phyloP scores from a whole-genome alignment of 768 basidiomycete genomes.

The Trametes coccinea region DNA sequence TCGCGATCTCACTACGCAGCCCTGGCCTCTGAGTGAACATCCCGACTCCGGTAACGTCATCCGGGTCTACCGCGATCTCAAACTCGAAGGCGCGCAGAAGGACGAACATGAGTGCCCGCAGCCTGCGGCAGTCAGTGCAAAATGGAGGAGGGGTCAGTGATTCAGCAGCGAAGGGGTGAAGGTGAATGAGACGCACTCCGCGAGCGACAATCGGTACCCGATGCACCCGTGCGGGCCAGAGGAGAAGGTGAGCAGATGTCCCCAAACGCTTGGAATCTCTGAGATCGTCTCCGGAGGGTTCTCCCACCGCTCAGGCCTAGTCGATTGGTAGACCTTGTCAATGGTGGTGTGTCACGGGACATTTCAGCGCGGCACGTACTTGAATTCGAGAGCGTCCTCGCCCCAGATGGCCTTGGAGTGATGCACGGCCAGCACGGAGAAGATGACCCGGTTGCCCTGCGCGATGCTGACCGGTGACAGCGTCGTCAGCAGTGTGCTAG shows the following conservation, averaged over 20 bases:
- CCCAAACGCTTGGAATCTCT: constrained; percentile 59
- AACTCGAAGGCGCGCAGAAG: too few relatives aligned
- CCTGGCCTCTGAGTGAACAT: too few relatives aligned
- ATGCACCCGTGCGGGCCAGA: constrained; percentile 67
- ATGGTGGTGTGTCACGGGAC: background rate
- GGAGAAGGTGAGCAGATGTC: constrained; percentile 58
- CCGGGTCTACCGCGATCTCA: too few relatives aligned
- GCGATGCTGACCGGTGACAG: constrained; percentile 15
- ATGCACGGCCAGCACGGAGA: constrained; percentile 60
- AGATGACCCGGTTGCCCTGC: constrained; percentile 35
- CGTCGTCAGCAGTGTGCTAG: background rate
- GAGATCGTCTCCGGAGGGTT: constrained; percentile 42
- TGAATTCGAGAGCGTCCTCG: constrained; percentile 60
- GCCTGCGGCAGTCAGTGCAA: too few relatives aligned
- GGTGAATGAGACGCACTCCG: constrained; percentile 43
- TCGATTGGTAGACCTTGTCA: background rate
- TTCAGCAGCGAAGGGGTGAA: too few relatives aligned
- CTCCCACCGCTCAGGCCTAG: constrained; percentile 66
- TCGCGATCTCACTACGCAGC: too few relatives aligned
- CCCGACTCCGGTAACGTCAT: too few relatives aligned
- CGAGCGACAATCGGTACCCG: constrained; percentile 61
- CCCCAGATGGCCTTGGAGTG: constrained; percentile 58
- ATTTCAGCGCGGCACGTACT: constrained; percentile 32
- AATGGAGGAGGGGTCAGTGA: too few relatives aligned
- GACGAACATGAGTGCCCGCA: too few relatives aligned